These are phyloP conservation scores for Leishmania braziliensis DNA, from an alignment of 208 protist species.

Conservation along the genomic window DNA sequence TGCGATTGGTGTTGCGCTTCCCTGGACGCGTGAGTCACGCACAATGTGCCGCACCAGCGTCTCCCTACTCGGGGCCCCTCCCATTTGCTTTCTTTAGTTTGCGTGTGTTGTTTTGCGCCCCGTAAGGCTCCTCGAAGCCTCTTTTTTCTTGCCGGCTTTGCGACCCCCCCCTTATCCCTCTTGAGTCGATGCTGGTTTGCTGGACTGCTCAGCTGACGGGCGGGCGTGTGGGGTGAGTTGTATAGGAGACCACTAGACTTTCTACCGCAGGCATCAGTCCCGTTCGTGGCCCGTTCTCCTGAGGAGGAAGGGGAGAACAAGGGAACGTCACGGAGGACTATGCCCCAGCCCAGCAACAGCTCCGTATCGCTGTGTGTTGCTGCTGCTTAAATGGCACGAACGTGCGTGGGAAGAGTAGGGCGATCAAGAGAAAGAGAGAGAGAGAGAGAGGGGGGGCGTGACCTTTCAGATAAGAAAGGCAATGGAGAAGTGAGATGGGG, in stretches of 20 bases:
- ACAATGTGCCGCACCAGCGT: slow-evolving; percentile 53
- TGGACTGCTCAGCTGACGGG: background rate
- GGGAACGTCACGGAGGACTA: background rate
- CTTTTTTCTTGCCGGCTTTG: background rate
- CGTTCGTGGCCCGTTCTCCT: background rate
- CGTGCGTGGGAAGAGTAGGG: background rate
- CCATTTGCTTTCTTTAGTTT: slow-evolving; percentile 26
- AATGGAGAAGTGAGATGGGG: background rate
- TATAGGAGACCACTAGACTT: background rate
- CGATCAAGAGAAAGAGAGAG: background rate
- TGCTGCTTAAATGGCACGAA: background rate
- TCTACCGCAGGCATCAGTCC: background rate
- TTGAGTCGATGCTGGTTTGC: background rate
- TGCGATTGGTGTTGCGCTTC: background rate
- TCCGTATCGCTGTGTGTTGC: background rate
- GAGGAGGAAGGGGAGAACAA: background rate
- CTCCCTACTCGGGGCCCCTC: slow-evolving; percentile 58
- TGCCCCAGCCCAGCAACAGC: background rate
- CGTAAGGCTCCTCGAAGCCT: background rate
- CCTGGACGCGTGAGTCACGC: slow-evolving; percentile 23
- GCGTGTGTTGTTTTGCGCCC: background rate
- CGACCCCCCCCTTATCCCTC: background rate
- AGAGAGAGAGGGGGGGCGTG: background rate
- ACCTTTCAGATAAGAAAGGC: background rate
- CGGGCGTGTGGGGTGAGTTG: background rate